phyloP scores from a whole-genome alignment of 164 flowering plant species.

The Cinnamomum chago region DNA sequence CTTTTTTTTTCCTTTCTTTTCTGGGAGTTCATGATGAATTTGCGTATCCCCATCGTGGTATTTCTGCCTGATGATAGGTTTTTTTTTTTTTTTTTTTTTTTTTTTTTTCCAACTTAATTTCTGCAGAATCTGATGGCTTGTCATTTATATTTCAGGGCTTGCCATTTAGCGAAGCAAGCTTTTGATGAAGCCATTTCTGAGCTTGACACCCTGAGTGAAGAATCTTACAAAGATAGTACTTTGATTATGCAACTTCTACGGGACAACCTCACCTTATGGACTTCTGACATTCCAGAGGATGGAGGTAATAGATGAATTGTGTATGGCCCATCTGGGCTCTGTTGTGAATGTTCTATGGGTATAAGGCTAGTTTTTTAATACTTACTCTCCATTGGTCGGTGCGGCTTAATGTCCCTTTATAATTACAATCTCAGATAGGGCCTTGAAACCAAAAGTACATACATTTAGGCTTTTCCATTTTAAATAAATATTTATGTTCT shows the following conservation, averaged over 20 bases:
- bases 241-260: slow-evolving; percentile 54
- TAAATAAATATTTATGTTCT: background rate
- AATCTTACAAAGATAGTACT: slow-evolving; percentile 57
- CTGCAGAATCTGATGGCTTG: background rate
- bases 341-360: no score
- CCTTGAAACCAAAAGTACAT: no score
- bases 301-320: slow-evolving; percentile 32
- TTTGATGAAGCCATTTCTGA: slow-evolving; percentile 63
- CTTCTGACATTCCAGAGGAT: slow-evolving; percentile 60
- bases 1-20: background rate
- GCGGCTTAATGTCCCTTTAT: no score
- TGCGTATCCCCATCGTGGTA: no score
- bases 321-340: no score
- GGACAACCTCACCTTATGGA: slow-evolving; percentile 61
- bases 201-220: slow-evolving; percentile 49
- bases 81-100: background rate
- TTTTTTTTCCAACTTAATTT: background rate
- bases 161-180: slow-evolving; percentile 59
- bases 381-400: no score
- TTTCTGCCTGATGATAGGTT: no score
- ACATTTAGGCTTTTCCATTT: no score
- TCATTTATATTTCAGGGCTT: slow-evolving; percentile 33
- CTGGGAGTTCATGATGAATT: background rate
- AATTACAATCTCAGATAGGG: no score
- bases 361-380: no score